Percentiles rank a stretch among this genome's conserved stretches.
Evolutionary conservation across 2,329 filamentous ascomycete species (phyloP).

Genomic region (Cladosporium phlei): DNA sequence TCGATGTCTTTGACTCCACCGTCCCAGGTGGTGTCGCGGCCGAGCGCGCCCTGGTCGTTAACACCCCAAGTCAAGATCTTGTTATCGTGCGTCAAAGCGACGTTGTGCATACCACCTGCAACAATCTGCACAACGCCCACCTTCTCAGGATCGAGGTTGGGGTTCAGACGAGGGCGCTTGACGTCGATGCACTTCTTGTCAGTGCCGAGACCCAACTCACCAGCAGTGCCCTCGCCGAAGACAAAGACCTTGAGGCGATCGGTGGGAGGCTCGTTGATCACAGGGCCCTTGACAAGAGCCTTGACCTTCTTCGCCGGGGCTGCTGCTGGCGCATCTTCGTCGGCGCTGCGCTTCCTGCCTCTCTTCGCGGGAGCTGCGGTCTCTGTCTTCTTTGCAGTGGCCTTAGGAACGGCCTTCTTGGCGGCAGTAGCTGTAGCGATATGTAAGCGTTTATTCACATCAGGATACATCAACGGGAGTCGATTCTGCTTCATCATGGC

Average conservation of each 20-base stretch:
- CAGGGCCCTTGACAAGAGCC: constrained; percentile 25
- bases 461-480: constrained; percentile 15
- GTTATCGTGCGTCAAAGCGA: constrained; percentile 73
- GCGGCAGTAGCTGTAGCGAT: constrained; percentile 18
- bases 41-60: constrained; percentile 77
- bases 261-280: constrained; percentile 62
- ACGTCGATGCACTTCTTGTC: constrained; percentile 65
- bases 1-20: constrained; percentile 55
- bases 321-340: constrained; percentile 24
- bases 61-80: constrained; percentile 83
- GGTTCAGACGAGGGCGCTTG: constrained; percentile 67
- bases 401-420: constrained; percentile 23
- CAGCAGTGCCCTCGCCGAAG: constrained; percentile 74
- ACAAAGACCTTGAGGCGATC: constrained; percentile 68
- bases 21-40: constrained; percentile 66
- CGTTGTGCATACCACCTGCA: constrained; percentile 76
- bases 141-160: constrained; percentile 50
- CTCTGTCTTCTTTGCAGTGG: constrained; percentile 18
- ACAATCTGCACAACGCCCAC: constrained; percentile 70
- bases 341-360: constrained; percentile 27
- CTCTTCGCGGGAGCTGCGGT: constrained; percentile 17
- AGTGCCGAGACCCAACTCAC: constrained; percentile 73
- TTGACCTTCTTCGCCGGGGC: constrained; percentile 31
- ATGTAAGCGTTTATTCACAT: constrained; percentile 19
- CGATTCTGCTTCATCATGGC: background rate